Evolutionary conservation across 106 monocot species (phyloP), one percentile per base, ranked within the genome.

Genomic region (Acorus calamus): DNA sequence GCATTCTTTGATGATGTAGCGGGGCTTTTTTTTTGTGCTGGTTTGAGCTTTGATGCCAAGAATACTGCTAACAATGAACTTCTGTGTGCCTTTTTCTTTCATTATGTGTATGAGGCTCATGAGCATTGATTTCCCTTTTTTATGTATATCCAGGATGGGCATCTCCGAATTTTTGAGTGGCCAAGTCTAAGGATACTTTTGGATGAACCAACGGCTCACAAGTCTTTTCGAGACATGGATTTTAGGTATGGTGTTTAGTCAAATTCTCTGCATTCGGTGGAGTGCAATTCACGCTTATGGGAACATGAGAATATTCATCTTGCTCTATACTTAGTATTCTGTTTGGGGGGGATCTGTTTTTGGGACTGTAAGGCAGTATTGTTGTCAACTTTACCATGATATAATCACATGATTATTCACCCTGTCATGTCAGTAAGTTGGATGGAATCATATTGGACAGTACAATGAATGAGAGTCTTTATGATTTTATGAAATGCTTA

Each of bases 171-270:
- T 62, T 69, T 94, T 50, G 77, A 82, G 14, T 94, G 94, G 90
- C 84, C 90, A 79, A 87, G 77, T 70, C 62, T 81, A 55, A 67
- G 63, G 63, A 65, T 86, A 63, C 62, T 90, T 52, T 75, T 90
- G 74, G 84, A 84, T 80, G 90, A 94, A 84, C 94, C 90, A 47
- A 94, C 65, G 66, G 94, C 87, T 63, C 94, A 94, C 69, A 94
- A 90, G 76, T 81, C 84, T 51, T 94, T 90, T 50, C 73, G 84
- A 52, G 94, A 94, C 66, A 94, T 94, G 86, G 94, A 94, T 78
- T 90, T 94, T 64, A 94, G 94, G 94, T 89, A 60, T 63, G 65
- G 53, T 14, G 59, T 42, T 10, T 10, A 49, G 53, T 57, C 13
- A 55, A 47, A 10, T 46, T 61, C 43, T 9, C n/a, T 4, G 7